phyloP scores from a whole-genome alignment of 164 flowering plant species.

The Paratinospora sagittata region DNA sequence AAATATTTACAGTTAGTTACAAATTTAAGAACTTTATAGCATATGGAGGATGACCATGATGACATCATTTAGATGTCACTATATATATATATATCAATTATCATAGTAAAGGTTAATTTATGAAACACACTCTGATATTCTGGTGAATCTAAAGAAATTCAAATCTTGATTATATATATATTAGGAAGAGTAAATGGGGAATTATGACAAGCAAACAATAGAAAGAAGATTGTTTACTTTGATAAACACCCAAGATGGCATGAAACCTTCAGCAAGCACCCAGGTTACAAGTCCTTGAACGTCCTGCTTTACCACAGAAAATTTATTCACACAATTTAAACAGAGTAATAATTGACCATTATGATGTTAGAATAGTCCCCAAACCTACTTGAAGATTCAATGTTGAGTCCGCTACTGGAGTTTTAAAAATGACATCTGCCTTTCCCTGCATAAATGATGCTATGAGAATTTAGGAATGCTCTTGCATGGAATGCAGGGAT shows the following conservation, averaged over 20 bases:
- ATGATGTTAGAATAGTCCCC: background rate
- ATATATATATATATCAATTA: too few species aligned
- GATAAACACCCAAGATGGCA: constrained; percentile 94
- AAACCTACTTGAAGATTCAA: constrained; percentile 62
- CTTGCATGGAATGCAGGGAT: too few species aligned
- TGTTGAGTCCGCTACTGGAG: constrained; percentile 52
- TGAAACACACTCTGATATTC: too few species aligned
- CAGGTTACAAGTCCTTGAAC: constrained; percentile 94
- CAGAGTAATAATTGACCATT: background rate
- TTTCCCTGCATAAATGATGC: constrained; percentile 51
- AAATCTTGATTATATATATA: too few species aligned
- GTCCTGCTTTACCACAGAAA: constrained; percentile 49
- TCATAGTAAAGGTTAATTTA: too few species aligned
- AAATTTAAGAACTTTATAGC: too few species aligned
- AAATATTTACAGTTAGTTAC: background rate
- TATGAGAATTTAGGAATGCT: background rate
- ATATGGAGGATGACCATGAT: too few species aligned
- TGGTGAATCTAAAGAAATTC: too few species aligned
- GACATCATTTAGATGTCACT: too few species aligned
- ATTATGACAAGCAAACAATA: background rate
- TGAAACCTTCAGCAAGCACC: constrained; percentile 92
- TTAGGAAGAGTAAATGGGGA: background rate
- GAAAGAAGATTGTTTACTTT: constrained; percentile 40
- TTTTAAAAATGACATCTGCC: constrained; percentile 62
- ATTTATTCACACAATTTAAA: background rate